phyloP scores from a whole-genome alignment of 2,329 filamentous ascomycete genomes.

The Cercospora beticola region DNA sequence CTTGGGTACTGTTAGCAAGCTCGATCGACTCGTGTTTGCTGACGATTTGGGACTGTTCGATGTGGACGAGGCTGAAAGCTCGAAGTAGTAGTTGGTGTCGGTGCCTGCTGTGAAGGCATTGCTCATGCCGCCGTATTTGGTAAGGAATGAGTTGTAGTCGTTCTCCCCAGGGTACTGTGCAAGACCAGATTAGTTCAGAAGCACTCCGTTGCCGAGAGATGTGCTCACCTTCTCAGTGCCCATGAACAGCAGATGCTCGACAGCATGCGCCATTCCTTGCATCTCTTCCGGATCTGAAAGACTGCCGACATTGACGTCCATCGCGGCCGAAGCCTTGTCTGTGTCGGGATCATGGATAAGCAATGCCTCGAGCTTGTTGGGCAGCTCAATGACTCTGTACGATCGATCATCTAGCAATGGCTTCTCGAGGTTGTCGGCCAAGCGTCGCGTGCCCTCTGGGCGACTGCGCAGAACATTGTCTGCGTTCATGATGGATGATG shows the following conservation, averaged over 20 bases:
- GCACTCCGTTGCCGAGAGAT: slow-evolving; percentile 1
- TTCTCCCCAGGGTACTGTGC: slow-evolving; percentile 84
- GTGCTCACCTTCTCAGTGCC: slow-evolving; percentile 79
- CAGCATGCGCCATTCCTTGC: slow-evolving; percentile 92
- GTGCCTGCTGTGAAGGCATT: slow-evolving; percentile 94
- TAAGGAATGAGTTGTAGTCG: slow-evolving; percentile 90
- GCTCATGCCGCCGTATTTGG: slow-evolving; percentile 83
- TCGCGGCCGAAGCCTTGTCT: slow-evolving; percentile 92
- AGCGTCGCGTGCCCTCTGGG: slow-evolving; percentile 37
- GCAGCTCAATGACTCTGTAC: slow-evolving; percentile 81
- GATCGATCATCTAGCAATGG: slow-evolving; percentile 80
- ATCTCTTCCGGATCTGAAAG: slow-evolving; percentile 90
- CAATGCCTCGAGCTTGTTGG: slow-evolving; percentile 85
- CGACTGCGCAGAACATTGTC: slow-evolving; percentile 21
- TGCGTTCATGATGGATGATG: slow-evolving; percentile 19
- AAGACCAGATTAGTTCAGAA: slow-evolving; percentile 20
- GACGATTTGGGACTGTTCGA: slow-evolving; percentile 52
- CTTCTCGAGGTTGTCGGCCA: slow-evolving; percentile 72
- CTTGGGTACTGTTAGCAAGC: slow-evolving; percentile 39
- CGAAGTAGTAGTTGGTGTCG: slow-evolving; percentile 97
- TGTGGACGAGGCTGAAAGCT: slow-evolving; percentile 76
- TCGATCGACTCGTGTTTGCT: slow-evolving; percentile 38
- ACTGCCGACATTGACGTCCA: slow-evolving; percentile 94
- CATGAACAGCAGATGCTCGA: slow-evolving; percentile 98
- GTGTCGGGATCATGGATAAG: slow-evolving; percentile 92